Evolutionary conservation across 1,284 basidiomycete species (phyloP).

Genomic region (Waitea zeae): DNA sequence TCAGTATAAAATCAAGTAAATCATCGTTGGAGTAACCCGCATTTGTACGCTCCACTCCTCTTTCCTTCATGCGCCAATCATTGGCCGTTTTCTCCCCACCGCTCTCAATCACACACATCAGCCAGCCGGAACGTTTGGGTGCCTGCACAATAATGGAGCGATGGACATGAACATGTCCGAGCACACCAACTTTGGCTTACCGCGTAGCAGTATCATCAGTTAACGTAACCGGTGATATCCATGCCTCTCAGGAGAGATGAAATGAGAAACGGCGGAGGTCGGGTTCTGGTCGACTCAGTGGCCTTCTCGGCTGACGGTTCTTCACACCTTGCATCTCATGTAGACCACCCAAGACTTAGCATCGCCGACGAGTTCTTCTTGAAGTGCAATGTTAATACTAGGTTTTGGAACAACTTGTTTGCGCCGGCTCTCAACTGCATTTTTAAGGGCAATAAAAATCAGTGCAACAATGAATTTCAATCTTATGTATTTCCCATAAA

Average conservation of each 20-base stretch:
- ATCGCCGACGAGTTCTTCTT: slow-evolving; percentile 46
- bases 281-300: background rate
- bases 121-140: no score
- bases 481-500: no score
- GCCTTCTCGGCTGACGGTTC: slow-evolving; percentile 8
- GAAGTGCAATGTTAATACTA: slow-evolving; percentile 60
- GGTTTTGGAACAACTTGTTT: slow-evolving; percentile 73
- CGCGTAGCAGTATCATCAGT: slow-evolving; percentile 1
- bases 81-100: background rate
- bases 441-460: no score
- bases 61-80: slow-evolving; percentile 49
- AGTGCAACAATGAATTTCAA: no score
- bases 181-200: no score
- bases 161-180: no score
- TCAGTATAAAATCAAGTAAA: slow-evolving; percentile 50
- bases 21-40: slow-evolving; percentile 60
- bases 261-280: background rate
- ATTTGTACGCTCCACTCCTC: slow-evolving; percentile 70
- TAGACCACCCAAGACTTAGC: no score
- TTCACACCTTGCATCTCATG: no score
- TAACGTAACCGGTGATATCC: background rate
- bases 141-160: no score
- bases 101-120: no score
- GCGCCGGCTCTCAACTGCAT: no score
- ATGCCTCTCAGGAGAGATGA: background rate